phyloP scores from a whole-genome alignment of 257 asterid genomes.

The Solanum tacnaense region DNA sequence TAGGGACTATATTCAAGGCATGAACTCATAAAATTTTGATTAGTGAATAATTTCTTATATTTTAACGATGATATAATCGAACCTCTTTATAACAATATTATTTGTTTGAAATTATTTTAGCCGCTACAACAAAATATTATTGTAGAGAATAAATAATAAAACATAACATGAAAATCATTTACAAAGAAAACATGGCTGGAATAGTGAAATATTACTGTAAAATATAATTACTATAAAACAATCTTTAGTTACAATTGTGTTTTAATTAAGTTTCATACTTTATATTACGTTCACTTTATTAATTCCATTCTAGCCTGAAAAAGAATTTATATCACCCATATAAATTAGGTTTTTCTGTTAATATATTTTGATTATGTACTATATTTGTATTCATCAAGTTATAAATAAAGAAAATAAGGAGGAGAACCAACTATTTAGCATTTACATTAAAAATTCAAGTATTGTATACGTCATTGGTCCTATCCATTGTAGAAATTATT shows the following conservation, averaged over 20 bases:
- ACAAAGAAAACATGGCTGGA: fast-evolving
- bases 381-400: not conserved
- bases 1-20: fast-evolving
- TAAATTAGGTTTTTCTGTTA: not conserved
- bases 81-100: not conserved
- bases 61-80: not conserved
- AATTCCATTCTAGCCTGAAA: not conserved
- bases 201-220: not conserved
- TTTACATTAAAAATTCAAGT: not conserved
- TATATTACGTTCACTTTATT: not conserved
- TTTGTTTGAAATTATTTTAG: not conserved
- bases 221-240: not conserved
- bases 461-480: not conserved
- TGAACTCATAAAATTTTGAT: not conserved
- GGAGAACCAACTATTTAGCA: not conserved
- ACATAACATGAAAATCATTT: not conserved
- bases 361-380: not conserved
- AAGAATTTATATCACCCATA: not conserved
- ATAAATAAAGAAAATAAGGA: not conserved
- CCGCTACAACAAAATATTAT: not conserved
- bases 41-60: not conserved
- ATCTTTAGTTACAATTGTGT: not conserved
- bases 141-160: not conserved
- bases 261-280: not conserved
- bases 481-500: too few relatives aligned